Conservation (phyloP, 129 eudicot genomes). For the Logfia minima region DNA sequence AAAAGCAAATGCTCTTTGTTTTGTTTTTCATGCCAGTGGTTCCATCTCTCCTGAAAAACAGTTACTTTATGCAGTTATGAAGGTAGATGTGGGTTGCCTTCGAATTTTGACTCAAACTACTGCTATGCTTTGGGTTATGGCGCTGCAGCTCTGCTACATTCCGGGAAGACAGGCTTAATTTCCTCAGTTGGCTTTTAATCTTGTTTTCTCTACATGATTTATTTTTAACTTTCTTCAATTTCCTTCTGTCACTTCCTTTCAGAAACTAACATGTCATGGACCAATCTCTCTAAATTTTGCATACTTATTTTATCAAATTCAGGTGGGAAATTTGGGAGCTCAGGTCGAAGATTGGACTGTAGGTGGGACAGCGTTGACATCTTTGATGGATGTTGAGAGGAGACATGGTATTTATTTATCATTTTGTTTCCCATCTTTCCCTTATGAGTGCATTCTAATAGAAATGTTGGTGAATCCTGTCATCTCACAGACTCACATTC, state of each 20-base stretch:
- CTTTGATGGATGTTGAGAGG: constrained; percentile 97
- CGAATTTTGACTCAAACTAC: constrained; percentile 83
- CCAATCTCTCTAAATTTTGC: background rate
- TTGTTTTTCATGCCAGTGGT: background rate
- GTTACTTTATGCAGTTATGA: constrained; percentile 58
- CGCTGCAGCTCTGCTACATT: constrained; percentile 89
- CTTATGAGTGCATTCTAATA: background rate
- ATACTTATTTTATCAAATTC: constrained; percentile 7
- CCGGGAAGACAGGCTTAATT: constrained; percentile 90
- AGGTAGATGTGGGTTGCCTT: constrained; percentile 97
- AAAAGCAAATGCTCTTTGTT: background rate
- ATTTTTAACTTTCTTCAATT: background rate
- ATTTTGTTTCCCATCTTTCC: background rate
- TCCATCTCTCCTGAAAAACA: constrained; percentile 2
- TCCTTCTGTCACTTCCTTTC: background rate
- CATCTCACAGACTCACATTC: too few relatives aligned
- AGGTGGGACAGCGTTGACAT: constrained; percentile 93
- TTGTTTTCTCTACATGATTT: background rate
- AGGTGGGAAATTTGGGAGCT: constrained; percentile 94
- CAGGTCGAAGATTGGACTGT: constrained; percentile 96
- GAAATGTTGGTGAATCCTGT: background rate
- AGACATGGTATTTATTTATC: constrained; percentile 69
- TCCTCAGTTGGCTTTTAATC: constrained; percentile 58
- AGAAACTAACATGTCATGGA: background rate
- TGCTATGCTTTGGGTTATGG: constrained; percentile 95